These are phyloP conservation scores for Pholiota adiposa DNA, from an alignment of 1,284 basidiomycete genomes.

Conservation along the genomic window DNA sequence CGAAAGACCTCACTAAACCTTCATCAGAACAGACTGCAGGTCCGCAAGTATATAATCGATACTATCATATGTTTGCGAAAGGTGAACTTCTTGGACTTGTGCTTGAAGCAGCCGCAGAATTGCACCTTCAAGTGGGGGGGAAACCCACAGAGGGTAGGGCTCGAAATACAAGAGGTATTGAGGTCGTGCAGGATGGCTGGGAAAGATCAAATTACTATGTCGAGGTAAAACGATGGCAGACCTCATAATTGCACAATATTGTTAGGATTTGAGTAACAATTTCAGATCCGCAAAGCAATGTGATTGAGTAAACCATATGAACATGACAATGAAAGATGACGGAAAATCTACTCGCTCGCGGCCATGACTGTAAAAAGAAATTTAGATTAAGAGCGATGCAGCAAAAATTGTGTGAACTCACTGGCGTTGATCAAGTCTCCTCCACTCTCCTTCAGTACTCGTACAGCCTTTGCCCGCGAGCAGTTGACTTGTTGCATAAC, in stretches of 20 bases:
- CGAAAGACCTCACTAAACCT: slow-evolving; percentile 20
- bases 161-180: slow-evolving; percentile 46
- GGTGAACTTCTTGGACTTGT: slow-evolving; percentile 77
- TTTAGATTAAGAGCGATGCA: slow-evolving; percentile 5
- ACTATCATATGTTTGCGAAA: slow-evolving; percentile 91
- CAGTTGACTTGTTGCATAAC: slow-evolving; percentile 79
- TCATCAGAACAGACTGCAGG: slow-evolving; percentile 20
- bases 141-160: slow-evolving; percentile 20
- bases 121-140: slow-evolving; percentile 58
- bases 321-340: slow-evolving; percentile 22
- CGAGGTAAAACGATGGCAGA: slow-evolving; percentile 66
- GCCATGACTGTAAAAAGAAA: slow-evolving; percentile 60
- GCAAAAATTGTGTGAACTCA: slow-evolving; percentile 50
- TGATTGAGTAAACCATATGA: slow-evolving; percentile 25
- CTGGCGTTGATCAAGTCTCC: slow-evolving; percentile 95
- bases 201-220: slow-evolving; percentile 86
- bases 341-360: slow-evolving; percentile 63
- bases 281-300: slow-evolving; percentile 22
- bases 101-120: slow-evolving; percentile 57
- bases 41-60: slow-evolving; percentile 74
- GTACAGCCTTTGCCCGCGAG: slow-evolving; percentile 87
- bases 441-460: slow-evolving; percentile 85
- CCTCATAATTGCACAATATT: slow-evolving; percentile 7
- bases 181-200: slow-evolving; percentile 81
- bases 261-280: background rate